Percentiles rank a stretch among this genome's conserved stretches.
Conservation (phyloP, 108 stramenopile genomes). For the Nitzschia putrida region DNA sequence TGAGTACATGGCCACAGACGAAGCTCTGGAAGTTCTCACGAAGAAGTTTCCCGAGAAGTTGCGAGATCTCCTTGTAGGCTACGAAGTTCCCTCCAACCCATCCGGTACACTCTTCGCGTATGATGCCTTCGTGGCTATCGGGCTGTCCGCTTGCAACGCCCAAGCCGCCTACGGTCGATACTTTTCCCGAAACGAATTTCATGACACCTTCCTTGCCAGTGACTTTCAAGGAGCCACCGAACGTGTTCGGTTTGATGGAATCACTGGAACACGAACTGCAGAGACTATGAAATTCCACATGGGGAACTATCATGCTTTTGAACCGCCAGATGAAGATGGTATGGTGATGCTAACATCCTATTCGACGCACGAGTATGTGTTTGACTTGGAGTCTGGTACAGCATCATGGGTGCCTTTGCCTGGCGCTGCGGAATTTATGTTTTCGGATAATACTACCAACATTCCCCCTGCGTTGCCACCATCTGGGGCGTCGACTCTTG, state of each 20-base stretch:
- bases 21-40: not conserved
- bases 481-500: not conserved
- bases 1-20: not conserved
- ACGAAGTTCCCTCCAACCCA: not conserved
- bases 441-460: not conserved
- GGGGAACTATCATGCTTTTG: not conserved
- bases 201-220: not conserved
- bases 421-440: not conserved
- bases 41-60: not conserved
- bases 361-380: not conserved
- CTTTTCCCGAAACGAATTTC: not conserved
- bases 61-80: not conserved
- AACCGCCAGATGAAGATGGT: not conserved
- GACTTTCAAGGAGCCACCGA: slow-evolving; percentile 5
- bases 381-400: not conserved
- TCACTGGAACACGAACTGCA: slow-evolving; percentile 3
- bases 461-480: not conserved
- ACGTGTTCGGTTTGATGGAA: not conserved
- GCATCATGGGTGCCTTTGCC: not conserved
- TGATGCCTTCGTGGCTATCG: slow-evolving; percentile 22
- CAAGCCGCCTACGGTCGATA: not conserved
- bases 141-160: slow-evolving; percentile 16
- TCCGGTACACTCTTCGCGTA: not conserved
- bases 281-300: not conserved
- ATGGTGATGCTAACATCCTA: not conserved